Evolutionary conservation across 352 stramenopile genomes (phyloP).

Genomic region (Thraustochytrium striatum): DNA sequence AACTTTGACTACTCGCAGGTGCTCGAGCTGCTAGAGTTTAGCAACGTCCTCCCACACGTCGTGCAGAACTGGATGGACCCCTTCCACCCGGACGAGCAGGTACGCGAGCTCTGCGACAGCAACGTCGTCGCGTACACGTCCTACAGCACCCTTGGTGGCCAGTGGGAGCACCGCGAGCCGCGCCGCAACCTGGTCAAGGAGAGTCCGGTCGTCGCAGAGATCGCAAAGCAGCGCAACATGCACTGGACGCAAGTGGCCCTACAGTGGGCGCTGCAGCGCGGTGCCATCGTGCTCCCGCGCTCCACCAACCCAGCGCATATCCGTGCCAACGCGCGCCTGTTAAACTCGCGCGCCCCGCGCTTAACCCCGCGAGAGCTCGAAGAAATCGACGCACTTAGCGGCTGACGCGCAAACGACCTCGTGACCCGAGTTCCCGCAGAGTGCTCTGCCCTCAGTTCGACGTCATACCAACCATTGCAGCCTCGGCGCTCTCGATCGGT

Average conservation of each 20-base stretch:
- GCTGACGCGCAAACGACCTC: too few species aligned
- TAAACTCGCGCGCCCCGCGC: too few species aligned
- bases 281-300: constrained; percentile 55
- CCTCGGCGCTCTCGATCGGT: too few species aligned
- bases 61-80: constrained; percentile 72
- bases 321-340: constrained; percentile 52
- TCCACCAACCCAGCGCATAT: constrained; percentile 59
- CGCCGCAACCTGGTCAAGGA: constrained; percentile 47
- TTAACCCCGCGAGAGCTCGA: too few species aligned
- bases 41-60: constrained; percentile 57
- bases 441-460: too few species aligned
- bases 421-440: too few species aligned
- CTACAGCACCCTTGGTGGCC: constrained; percentile 63
- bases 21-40: constrained; percentile 53
- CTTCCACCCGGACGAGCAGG: constrained; percentile 59
- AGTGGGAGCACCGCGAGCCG: constrained; percentile 57
- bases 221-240: constrained; percentile 55
- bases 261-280: constrained; percentile 58
- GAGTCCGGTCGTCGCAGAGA: not conserved
- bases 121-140: constrained; percentile 61
- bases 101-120: constrained; percentile 54
- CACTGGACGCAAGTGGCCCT: constrained; percentile 58
- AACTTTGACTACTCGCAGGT: constrained; percentile 57
- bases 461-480: too few species aligned
- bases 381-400: too few species aligned